Base-by-base conservation (phyloP, 2,329 filamentous ascomycete species). In the Incumbomyces delicatus region DNA sequence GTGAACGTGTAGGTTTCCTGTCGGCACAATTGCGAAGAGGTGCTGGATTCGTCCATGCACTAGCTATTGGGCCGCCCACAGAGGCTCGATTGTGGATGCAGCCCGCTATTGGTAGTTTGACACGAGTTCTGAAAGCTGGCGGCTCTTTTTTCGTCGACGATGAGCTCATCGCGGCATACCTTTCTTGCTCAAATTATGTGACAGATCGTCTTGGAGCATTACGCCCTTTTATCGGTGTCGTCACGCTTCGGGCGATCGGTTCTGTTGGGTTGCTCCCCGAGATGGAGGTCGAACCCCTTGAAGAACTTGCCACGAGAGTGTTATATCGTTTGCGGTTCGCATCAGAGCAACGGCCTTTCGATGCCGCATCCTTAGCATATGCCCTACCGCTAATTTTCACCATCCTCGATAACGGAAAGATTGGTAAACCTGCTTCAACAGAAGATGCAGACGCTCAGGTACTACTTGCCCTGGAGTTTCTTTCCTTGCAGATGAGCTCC, bases 271-370 rank as follows among this genome's bases (percentile, higher is more conserved):
- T 98, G 2, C 76, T 86, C 0, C 75, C 82, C 10, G 78, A 84
- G 44, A 74, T 90, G 49, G 76, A 82, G 51, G 74, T 85, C 52
- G 92, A 96, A 61, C 78, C 84, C n/a, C 71, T 96, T 7, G 86
- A 87, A 46, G 80, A 71, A 67, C 77, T 96, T 11, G 75, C 95
- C 11, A 95, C 90, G 2, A 79, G 92, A 63, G 80, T 96, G 1
- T 71, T 98, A 4, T 96, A 96, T 64, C 83, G 90, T 40, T 71
- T 98, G 44, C 83, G 89, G 13, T 95, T 95, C 63, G 77, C 89
- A 32, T 84, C 86, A 44, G 92, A 96, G 62, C 90, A 96, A 63
- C 80, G 89, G n/a, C 88, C 90, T 0, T 88, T 98, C 57, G 92
- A 98, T 61, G 74, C 80, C 2, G 83, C 92, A 3, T 90, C 90